Conservation (phyloP, 2,329 filamentous ascomycete genomes). For the Plenodomus lindquistii region DNA sequence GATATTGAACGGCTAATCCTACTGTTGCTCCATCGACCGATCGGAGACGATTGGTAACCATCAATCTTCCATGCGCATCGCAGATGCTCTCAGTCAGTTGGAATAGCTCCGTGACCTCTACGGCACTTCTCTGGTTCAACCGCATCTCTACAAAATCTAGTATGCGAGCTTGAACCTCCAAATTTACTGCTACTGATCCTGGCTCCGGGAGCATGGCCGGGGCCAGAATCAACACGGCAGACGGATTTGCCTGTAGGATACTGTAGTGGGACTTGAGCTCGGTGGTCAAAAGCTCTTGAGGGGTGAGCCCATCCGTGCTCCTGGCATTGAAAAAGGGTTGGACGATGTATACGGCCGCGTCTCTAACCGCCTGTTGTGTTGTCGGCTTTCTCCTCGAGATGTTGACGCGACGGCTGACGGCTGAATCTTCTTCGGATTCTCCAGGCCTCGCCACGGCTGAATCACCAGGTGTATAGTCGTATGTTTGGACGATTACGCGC, state of each 20-base stretch:
- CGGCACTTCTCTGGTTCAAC: conserved; percentile 27
- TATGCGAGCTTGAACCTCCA: conserved; percentile 10
- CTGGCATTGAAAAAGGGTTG: conserved; percentile 21
- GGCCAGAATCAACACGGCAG: conserved; percentile 34
- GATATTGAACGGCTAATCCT: conserved; percentile 6
- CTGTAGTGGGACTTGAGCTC: conserved; percentile 41
- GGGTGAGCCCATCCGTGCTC: conserved; percentile 9
- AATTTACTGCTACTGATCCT: conserved; percentile 4
- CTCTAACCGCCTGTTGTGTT: conserved; percentile 27
- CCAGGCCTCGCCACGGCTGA: not conserved
- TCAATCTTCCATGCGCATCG: conserved; percentile 16
- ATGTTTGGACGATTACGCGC: conserved; percentile 5
- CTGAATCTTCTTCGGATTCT: not conserved
- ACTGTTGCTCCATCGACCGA: conserved; percentile 6
- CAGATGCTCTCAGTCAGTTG: conserved; percentile 29
- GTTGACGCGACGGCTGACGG: conserved; percentile 8
- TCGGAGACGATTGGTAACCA: conserved; percentile 9
- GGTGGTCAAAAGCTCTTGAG: conserved; percentile 17
- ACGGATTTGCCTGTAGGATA: conserved; percentile 31
- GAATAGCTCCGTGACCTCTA: conserved; percentile 36
- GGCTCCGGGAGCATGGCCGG: conserved; percentile 20
- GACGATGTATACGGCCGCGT: conserved; percentile 45
- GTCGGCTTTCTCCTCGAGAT: conserved; percentile 23
- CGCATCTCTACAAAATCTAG: conserved; percentile 38
- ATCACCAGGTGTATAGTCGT: conserved; percentile 1